Conservation (phyloP, 2,329 filamentous ascomycete genomes). For the Tolypocladium pustulatum region DNA sequence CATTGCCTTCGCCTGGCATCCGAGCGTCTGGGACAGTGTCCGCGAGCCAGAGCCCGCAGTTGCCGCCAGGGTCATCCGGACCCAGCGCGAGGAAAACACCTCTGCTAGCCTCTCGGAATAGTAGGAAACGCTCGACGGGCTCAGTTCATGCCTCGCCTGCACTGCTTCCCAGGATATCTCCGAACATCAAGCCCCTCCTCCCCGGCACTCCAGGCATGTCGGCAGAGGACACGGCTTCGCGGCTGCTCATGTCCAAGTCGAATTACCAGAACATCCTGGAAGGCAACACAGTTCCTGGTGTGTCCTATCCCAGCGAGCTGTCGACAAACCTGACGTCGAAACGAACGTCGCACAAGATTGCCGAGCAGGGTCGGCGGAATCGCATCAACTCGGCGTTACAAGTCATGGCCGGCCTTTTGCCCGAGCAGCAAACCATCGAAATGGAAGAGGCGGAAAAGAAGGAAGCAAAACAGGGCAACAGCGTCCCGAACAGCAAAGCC, state of each 20-base stretch:
- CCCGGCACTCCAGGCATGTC: constrained; percentile 46
- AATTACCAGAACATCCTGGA: constrained; percentile 98
- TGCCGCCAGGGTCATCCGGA: constrained; percentile 39
- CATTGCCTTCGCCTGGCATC: constrained; percentile 37
- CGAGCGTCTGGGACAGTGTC: constrained; percentile 32
- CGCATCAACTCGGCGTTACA: constrained; percentile 90
- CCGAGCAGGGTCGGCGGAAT: constrained; percentile 90
- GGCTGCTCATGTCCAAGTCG: constrained; percentile 83
- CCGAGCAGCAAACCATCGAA: constrained; percentile 36
- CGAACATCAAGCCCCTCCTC: constrained; percentile 84
- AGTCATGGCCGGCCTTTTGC: constrained; percentile 82
- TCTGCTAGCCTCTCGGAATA: constrained; percentile 42
- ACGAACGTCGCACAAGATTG: constrained; percentile 94
- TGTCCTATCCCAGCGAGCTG: constrained; percentile 81
- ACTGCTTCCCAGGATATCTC: constrained; percentile 79
- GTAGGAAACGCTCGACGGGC: constrained; percentile 63
- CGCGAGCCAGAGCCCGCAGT: constrained; percentile 57
- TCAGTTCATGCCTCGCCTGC: constrained; percentile 79
- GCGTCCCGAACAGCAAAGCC: constrained; percentile 75
- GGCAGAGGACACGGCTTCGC: constrained; percentile 51
- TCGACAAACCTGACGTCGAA: constrained; percentile 94
- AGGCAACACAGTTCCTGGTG: constrained; percentile 79
- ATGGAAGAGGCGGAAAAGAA: constrained; percentile 37
- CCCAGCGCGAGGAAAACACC: constrained; percentile 42
- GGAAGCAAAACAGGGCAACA: constrained; percentile 33